Percentiles rank a stretch among this genome's conserved stretches.
These are phyloP conservation scores for Neopestalotiopsis clavispora DNA, from an alignment of 2,329 filamentous ascomycete species.

Conservation along the genomic window DNA sequence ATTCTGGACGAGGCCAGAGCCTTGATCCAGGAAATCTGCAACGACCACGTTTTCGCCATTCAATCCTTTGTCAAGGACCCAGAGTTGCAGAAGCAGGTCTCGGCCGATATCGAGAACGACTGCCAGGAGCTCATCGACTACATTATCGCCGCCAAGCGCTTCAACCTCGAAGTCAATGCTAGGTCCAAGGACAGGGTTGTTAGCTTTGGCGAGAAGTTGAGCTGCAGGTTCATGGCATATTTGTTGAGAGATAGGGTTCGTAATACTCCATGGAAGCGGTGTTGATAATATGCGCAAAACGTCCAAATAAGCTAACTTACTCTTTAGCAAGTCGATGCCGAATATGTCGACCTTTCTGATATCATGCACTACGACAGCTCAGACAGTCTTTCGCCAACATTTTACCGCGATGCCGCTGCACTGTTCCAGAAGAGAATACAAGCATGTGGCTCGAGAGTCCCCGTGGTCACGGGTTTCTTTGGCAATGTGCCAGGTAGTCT, in stretches of 20 bases:
- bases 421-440: constrained; percentile 67
- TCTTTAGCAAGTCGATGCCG: constrained; percentile 73
- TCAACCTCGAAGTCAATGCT: constrained; percentile 77
- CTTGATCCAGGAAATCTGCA: constrained; percentile 80
- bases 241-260: constrained; percentile 75
- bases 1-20: constrained; percentile 69
- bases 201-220: constrained; percentile 94
- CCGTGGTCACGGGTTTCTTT: constrained; percentile 92
- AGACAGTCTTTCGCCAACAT: constrained; percentile 66
- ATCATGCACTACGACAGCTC: constrained; percentile 71
- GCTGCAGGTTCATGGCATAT: constrained; percentile 88
- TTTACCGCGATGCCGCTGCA: constrained; percentile 70
- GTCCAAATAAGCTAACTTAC: neutral
- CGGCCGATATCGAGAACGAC: constrained; percentile 73
- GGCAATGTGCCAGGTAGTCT: constrained; percentile 90
- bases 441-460: constrained; percentile 70
- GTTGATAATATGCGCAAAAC: neutral
- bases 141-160: constrained; percentile 65
- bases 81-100: constrained; percentile 62
- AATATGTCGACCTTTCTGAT: constrained; percentile 90
- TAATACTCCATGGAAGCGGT: constrained; percentile 17
- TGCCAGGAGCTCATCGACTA: constrained; percentile 82
- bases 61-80: constrained; percentile 64
- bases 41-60: constrained; percentile 80
- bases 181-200: constrained; percentile 86